A percentile compares a stretch with the other conserved stretches of the same genome.
phyloP scores from a whole-genome alignment of 352 stramenopile species.

The Peronospora farinosa region DNA sequence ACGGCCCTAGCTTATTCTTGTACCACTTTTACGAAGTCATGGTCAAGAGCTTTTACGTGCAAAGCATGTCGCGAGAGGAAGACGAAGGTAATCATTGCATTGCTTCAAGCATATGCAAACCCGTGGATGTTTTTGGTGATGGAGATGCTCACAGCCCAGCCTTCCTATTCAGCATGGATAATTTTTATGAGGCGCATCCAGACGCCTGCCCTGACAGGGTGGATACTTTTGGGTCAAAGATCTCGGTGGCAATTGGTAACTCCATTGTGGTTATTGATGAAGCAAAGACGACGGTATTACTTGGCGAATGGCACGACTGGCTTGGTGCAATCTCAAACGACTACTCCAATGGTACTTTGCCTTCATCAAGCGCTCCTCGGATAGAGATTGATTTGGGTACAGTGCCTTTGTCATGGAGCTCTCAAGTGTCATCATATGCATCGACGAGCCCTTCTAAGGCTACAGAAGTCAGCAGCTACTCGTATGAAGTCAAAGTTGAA shows the following conservation, averaged over 20 bases:
- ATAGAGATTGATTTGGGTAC: constrained; percentile 16
- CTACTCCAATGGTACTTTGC: constrained; percentile 20
- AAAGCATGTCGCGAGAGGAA: constrained; percentile 48
- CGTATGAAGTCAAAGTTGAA: constrained; percentile 68
- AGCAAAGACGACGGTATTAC: constrained; percentile 53
- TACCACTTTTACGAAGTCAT: constrained; percentile 71
- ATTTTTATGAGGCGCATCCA: constrained; percentile 60
- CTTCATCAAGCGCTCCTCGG: constrained; percentile 16
- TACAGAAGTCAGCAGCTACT: constrained; percentile 40
- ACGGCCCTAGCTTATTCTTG: constrained; percentile 71
- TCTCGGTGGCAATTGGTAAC: constrained; percentile 55
- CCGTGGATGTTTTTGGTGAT: constrained; percentile 4
- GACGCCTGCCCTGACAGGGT: constrained; percentile 41
- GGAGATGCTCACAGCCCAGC: constrained; percentile 16
- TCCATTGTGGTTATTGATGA: constrained; percentile 72
- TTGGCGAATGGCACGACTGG: constrained; percentile 61
- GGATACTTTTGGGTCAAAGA: constrained; percentile 66
- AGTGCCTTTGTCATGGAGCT: constrained; percentile 18
- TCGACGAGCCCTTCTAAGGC: constrained; percentile 37
- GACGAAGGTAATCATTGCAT: constrained; percentile 55
- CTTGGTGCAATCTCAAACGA: constrained; percentile 48
- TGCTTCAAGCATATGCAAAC: constrained; percentile 54
- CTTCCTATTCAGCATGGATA: constrained; percentile 59
- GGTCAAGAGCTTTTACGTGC: constrained; percentile 69
- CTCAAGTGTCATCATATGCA: constrained; percentile 27